Base-by-base conservation (phyloP, 768 basidiomycete species). In the Kwoniella shandongensis region DNA sequence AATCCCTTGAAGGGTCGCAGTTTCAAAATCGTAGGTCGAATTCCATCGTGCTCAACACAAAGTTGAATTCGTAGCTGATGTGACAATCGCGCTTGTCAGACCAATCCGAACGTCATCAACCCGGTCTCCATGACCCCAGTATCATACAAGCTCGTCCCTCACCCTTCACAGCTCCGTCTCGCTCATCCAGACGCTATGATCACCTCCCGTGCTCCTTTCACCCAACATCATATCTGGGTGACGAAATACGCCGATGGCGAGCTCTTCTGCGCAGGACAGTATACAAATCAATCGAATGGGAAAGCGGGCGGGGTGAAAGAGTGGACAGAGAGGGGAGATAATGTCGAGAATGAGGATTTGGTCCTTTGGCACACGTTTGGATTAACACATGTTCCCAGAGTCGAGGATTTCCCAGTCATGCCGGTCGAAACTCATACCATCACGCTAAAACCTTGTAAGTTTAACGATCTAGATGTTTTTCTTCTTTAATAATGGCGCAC, bases 321-420 rank as follows among this genome's bases (percentile, higher is more conserved):
- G 4, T 55, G 46, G 44, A 22, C 45, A 26, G 54, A 27, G 7
- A 35, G 55, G 22, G 44, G 40, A 1, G 46, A 57, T 20, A 57
- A 63, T n/a, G 63, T 64, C 13, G 54, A 53, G 13, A 57, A 64
- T 38, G 46, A 47, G 13, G 63, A 64, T 45, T 13, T 72, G 12
- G 70, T 74, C 8, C 27, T 70, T n/a, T 74, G 71, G 73, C 69
- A 68, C 47, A 72, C 71, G 0, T 73, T 73, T 38, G 73, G 69
- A 3, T 41, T 75, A 27, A 75, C 73, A 1, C 73, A 73, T 51
- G 64, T 61, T 25, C 63, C 69, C 25, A 45, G 71, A 40, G 59
- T 63, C 0, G 73, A 75, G 32, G 73, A 75, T 48, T 75, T 67
- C 57, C 70, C 70, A 18, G 66, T 72, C 18, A 52, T 51, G 59